Evolutionary conservation across 176 grass and related monocot genomes (phyloP).

Genomic region (Oryza meyeriana): DNA sequence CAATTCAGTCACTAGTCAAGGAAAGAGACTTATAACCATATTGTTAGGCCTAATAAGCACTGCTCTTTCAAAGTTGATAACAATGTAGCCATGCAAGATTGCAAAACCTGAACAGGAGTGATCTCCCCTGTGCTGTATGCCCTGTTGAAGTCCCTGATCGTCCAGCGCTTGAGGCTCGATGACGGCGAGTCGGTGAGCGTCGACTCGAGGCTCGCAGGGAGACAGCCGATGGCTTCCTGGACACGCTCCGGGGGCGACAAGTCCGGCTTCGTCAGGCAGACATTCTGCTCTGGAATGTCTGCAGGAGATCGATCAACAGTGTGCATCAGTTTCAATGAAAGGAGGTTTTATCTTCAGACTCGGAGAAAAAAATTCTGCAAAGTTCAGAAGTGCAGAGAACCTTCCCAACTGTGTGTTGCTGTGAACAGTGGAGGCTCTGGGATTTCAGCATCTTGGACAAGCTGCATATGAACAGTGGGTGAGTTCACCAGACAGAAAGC

Average conservation of each 20-base stretch:
- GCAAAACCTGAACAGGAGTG: conserved; percentile 62
- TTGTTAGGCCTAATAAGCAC: background rate
- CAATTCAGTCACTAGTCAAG: background rate
- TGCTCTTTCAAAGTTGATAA: background rate
- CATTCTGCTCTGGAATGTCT: conserved; percentile 80
- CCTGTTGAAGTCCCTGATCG: conserved; percentile 62
- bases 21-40: background rate
- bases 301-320: background rate
- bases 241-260: conserved; percentile 59
- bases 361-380: background rate
- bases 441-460: conserved; percentile 73
- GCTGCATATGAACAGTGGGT: conserved; percentile 40
- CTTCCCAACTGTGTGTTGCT: conserved; percentile 59
- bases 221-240: conserved; percentile 57
- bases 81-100: background rate
- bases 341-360: background rate
- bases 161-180: conserved; percentile 55
- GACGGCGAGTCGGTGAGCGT: background rate
- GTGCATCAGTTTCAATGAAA: background rate
- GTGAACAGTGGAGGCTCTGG: conserved; percentile 83
- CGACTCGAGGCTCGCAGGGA: conserved; percentile 48
- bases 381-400: conserved; percentile 35
- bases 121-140: conserved; percentile 76
- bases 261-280: conserved; percentile 56
- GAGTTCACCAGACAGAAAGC: background rate